Evolutionary conservation across 148 eudicot genomes (phyloP), one percentile per base, ranked within the genome.

Genomic region (Vaccinium vitisidaea): DNA sequence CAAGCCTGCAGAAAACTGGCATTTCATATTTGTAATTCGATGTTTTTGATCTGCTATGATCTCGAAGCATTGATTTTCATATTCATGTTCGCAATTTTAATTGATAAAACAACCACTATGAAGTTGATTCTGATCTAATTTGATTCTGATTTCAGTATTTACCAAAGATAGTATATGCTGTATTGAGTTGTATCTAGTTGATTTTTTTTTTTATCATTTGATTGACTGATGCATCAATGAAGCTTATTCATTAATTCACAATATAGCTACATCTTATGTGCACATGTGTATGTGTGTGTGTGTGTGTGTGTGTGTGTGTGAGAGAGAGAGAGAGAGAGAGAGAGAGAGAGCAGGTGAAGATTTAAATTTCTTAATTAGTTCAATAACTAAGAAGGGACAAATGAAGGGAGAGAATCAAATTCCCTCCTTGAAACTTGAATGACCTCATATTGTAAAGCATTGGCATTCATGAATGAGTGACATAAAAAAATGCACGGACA

Each of bases 381-480:
- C 83, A 80, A 80, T 85, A 80, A 85, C 83, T 71, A 80, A 80
- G 83, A 74, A 71, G 73, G 83, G 83, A 84, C 86, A 84, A 84
- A 84, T n/a, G 19, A 65, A 36, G 79, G 78, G 39, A 55, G 78
- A 80, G 71, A 80, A 80, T 71, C 83, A 73, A 21, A 43, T 43
- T 84, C 50, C 32, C 43, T 70, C 79, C n/a, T 55, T 69, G 77
- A 80, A 80, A 69, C 70, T 69, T 84, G 74, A 58, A 80, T 80
- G 80, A 71, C 83, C 78, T 73, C 83, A 27, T 14, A 56, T 74
- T 70, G 80, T 58, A 75, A 85, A 80, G 83, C 73, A 80, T 73
- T 80, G 71, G 79, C 67, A 85, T 85, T 80, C 83, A 85, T 85
- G 83, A 85, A 80, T 55, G 83, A 84, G 82, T 84, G 86, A 70